phyloP scores from a whole-genome alignment of 768 basidiomycete species.

The Gymnopilus junonius region DNA sequence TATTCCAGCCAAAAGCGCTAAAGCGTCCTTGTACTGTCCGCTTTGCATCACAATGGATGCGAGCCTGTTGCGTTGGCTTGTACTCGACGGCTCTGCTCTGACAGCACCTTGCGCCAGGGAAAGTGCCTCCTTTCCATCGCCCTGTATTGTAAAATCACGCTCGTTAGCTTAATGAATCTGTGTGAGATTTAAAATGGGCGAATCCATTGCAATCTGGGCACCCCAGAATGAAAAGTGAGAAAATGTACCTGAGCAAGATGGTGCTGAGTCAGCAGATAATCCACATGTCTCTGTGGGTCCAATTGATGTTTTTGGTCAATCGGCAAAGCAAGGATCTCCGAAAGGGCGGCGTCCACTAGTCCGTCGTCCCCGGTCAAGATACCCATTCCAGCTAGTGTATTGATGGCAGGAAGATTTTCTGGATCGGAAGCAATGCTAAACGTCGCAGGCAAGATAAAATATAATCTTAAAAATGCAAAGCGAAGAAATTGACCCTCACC shows the following conservation, averaged over 20 bases:
- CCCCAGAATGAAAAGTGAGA: not conserved
- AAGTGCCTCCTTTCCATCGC: slow-evolving; percentile 44
- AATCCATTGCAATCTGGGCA: slow-evolving; percentile 26
- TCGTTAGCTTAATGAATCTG: not conserved
- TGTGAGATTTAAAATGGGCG: not conserved
- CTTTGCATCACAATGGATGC: slow-evolving; percentile 59
- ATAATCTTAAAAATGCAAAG: not conserved
- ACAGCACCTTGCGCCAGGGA: slow-evolving; percentile 61
- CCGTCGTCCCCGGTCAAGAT: slow-evolving; percentile 78
- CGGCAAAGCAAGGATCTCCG: slow-evolving; percentile 76
- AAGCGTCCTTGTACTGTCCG: slow-evolving; percentile 35
- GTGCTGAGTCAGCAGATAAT: slow-evolving; percentile 74
- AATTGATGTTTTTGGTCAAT: slow-evolving; percentile 64
- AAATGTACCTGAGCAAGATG: slow-evolving; percentile 68
- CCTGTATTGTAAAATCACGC: slow-evolving; percentile 11
- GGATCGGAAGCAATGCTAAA: slow-evolving; percentile 76
- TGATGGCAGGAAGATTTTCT: slow-evolving; percentile 81
- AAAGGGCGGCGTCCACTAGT: slow-evolving; percentile 84
- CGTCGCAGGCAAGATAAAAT: slow-evolving; percentile 3
- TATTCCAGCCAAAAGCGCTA: slow-evolving; percentile 22
- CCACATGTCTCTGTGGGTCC: slow-evolving; percentile 73
- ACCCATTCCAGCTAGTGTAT: slow-evolving; percentile 88
- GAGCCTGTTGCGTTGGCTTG: slow-evolving; percentile 54
- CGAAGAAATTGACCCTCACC: slow-evolving; percentile 49
- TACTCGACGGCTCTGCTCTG: slow-evolving; percentile 51